phyloP scores from a whole-genome alignment of 139 green algal species.

The Yamagishiella unicocca region DNA sequence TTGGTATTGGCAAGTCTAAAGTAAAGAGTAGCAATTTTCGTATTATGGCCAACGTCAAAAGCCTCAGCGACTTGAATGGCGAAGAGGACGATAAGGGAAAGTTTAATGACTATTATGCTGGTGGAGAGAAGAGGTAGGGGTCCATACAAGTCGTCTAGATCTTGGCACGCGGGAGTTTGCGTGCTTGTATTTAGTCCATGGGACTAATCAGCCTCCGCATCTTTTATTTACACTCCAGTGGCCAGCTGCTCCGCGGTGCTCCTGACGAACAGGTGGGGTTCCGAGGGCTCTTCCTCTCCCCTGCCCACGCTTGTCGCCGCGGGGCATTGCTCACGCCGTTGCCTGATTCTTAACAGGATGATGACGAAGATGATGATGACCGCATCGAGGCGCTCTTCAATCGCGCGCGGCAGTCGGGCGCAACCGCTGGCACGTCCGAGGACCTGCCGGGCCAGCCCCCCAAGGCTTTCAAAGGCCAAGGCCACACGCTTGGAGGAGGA shows the following conservation, averaged over 20 bases:
- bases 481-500: slow-evolving; percentile 77
- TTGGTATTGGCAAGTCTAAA: neutral
- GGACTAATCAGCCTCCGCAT: too few species aligned
- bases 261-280: slow-evolving; percentile 49
- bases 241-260: slow-evolving; percentile 76
- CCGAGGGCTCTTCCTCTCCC: too few species aligned
- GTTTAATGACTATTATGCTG: slow-evolving; percentile 87
- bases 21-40: neutral
- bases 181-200: too few species aligned
- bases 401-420: slow-evolving; percentile 69
- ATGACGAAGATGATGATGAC: slow-evolving; percentile 58
- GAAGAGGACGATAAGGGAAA: slow-evolving; percentile 64
- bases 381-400: slow-evolving; percentile 74
- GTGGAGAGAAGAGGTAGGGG: slow-evolving; percentile 86
- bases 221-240: too few species aligned
- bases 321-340: too few species aligned
- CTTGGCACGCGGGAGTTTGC: too few species aligned
- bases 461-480: slow-evolving; percentile 70
- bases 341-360: neutral
- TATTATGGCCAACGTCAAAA: slow-evolving; percentile 66
- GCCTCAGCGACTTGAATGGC: slow-evolving; percentile 67
- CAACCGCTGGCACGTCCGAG: slow-evolving; percentile 64
- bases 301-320: too few species aligned
- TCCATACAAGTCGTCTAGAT: too few species aligned
- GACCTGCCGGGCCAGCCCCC: slow-evolving; percentile 62